phyloP scores from a whole-genome alignment of 2,329 filamentous ascomycete species.

The Geosmithia morbida region DNA sequence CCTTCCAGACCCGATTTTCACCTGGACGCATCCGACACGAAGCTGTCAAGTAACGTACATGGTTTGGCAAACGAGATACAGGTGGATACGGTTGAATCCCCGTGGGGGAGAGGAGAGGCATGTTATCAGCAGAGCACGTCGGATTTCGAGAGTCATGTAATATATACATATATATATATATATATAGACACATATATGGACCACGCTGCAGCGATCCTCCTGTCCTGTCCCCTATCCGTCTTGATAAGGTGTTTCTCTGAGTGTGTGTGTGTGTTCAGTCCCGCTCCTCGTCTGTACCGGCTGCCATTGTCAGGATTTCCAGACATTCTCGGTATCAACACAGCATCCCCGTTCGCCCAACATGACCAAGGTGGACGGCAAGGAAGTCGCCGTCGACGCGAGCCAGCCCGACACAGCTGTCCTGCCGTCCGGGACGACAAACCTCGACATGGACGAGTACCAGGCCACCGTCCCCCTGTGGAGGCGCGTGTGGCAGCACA shows the following conservation, averaged over 20 bases:
- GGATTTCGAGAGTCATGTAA: not conserved
- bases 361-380: not conserved
- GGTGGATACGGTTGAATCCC: not conserved
- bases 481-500: slow-evolving; percentile 29
- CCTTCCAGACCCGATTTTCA: not conserved
- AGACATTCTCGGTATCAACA: no score
- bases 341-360: no score
- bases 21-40: not conserved
- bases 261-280: no score
- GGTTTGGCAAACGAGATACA: not conserved
- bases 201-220: no score
- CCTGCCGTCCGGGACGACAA: slow-evolving; percentile 1
- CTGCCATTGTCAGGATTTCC: no score
- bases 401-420: not conserved
- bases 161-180: no score
- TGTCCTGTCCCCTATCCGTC: no score
- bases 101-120: not conserved
- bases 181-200: no score
- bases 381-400: not conserved
- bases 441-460: slow-evolving; percentile 20
- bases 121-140: not conserved
- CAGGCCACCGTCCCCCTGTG: slow-evolving; percentile 16
- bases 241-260: no score
- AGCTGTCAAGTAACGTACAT: not conserved
- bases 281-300: no score